Base-by-base conservation (phyloP, 345 rosid species). In the Raphanus sativus region DNA sequence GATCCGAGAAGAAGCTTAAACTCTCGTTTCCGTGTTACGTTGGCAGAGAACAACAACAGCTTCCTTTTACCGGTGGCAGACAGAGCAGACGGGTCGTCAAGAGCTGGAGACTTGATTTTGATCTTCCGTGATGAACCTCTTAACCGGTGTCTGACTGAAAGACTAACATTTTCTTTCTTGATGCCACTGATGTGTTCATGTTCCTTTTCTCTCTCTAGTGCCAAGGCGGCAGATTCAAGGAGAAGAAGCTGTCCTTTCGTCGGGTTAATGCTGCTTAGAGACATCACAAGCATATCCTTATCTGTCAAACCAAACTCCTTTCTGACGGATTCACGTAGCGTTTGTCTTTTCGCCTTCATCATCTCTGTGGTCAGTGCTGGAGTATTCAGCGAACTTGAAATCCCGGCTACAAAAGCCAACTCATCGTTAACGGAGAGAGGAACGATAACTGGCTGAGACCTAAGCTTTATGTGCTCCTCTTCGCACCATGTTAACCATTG, bases 401-500 rank as follows among this genome's bases (percentile, higher is more conserved):
- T 85, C 17, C 97, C 98, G 15, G 98, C 98, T 15, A 84, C 96
- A 83, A 89, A 94, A 82, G 98, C 95, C 78, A 94, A 84, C 77
- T 92, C 98, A 64, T 94, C 98, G 70, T 90, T 94, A 45, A 94
- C 91, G 60, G 98, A 88, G 28, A 94, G 92, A 2, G 91, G 95
- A 84, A 94, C 89, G 71, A 90, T 75, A 33, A 88, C 82, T 13
- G 97, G 97, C 67, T 87, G 89, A 78, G 90, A 90, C 85, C 98
- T 89, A 71, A 94, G 85, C 87, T 86, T 90, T 77, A 92, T 78
- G 21, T 83, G 88, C 58, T 90, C 97, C 81, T 87, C 95, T 56
- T 88, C 86, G 67, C 96, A 92, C 98, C 97, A 94, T 66, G 95
- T 71, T 77, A 87, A 84, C 98, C 98, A 92, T 58, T 92, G 94